phyloP scores from a whole-genome alignment of 208 protist genomes.

The Leishmania tarentolae region DNA sequence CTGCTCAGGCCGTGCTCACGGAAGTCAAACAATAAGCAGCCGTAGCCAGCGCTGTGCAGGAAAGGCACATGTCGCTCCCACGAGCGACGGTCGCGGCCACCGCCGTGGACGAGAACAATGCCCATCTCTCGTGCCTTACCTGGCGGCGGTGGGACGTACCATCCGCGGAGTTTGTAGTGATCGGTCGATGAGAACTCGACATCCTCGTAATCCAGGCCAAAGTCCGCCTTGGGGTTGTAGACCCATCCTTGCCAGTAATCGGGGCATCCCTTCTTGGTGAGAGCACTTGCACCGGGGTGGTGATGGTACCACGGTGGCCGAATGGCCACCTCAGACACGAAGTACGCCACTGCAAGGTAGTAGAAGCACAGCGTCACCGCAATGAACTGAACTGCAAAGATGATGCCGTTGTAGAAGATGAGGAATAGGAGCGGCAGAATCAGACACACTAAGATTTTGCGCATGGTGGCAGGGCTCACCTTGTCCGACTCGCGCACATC shows the following conservation, averaged over 20 bases:
- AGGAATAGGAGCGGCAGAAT: slow-evolving; percentile 74
- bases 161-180: slow-evolving; percentile 74
- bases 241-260: slow-evolving; percentile 91
- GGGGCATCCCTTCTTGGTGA: slow-evolving; percentile 68
- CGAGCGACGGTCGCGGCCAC: slow-evolving; percentile 87
- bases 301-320: slow-evolving; percentile 92
- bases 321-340: slow-evolving; percentile 89
- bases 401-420: slow-evolving; percentile 77
- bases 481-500: slow-evolving; percentile 63
- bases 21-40: slow-evolving; percentile 90
- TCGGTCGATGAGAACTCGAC: slow-evolving; percentile 76
- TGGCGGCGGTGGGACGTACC: slow-evolving; percentile 75
- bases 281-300: slow-evolving; percentile 50
- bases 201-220: slow-evolving; percentile 80
- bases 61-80: slow-evolving; percentile 90
- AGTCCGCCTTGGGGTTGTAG: slow-evolving; percentile 83
- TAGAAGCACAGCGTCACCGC: slow-evolving; percentile 70
- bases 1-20: slow-evolving; percentile 88
- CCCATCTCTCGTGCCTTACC: slow-evolving; percentile 34
- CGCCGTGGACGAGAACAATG: slow-evolving; percentile 91
- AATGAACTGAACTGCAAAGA: slow-evolving; percentile 77
- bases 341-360: slow-evolving; percentile 78
- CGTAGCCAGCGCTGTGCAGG: slow-evolving; percentile 83
- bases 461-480: slow-evolving; percentile 76
- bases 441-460: slow-evolving; percentile 65